Conservation (phyloP, 495 filamentous ascomycete species). For the Talaromyces stipitatus region DNA sequence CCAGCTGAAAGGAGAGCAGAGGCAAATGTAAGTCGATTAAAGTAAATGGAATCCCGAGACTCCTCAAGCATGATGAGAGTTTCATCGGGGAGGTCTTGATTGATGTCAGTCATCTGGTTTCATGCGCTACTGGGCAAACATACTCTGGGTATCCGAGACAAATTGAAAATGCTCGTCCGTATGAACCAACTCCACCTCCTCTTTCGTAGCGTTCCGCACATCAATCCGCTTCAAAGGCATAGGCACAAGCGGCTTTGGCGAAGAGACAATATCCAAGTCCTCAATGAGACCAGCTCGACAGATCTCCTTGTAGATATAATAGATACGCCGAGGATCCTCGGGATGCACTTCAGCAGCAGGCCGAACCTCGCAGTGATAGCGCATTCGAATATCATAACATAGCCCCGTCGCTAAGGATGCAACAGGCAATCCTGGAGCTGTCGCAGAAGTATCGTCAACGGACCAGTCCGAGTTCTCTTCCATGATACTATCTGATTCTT, state of each 20-base stretch:
- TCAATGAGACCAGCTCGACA: constrained; percentile 69
- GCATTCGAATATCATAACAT: constrained; percentile 92
- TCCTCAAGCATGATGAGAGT: constrained; percentile 58
- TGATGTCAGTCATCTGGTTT: constrained; percentile 5
- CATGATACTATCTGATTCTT: constrained; percentile 25
- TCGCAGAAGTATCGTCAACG: constrained; percentile 18
- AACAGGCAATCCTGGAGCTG: constrained; percentile 24
- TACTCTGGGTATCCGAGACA: constrained; percentile 55
- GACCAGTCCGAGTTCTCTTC: constrained; percentile 38
- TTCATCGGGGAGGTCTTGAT: constrained; percentile 43
- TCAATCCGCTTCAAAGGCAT: constrained; percentile 68
- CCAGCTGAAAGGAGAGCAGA: constrained; percentile 81
- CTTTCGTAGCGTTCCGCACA: constrained; percentile 63
- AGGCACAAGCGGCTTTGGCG: constrained; percentile 36
- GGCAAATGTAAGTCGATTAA: constrained; percentile 72
- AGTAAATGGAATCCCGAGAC: constrained; percentile 78
- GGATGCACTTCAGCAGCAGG: constrained; percentile 71
- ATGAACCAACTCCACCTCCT: constrained; percentile 75
- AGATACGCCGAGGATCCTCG: constrained; percentile 86
- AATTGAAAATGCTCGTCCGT: constrained; percentile 66
- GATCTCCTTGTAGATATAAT: constrained; percentile 79
- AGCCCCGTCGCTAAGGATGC: constrained; percentile 57
- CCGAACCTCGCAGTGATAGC: constrained; percentile 77
- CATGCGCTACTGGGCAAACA: not conserved
- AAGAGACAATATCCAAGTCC: constrained; percentile 35